Base-by-base conservation (phyloP, 371 early-diverging fungal species). In the Lichtheimia hyalospora region DNA sequence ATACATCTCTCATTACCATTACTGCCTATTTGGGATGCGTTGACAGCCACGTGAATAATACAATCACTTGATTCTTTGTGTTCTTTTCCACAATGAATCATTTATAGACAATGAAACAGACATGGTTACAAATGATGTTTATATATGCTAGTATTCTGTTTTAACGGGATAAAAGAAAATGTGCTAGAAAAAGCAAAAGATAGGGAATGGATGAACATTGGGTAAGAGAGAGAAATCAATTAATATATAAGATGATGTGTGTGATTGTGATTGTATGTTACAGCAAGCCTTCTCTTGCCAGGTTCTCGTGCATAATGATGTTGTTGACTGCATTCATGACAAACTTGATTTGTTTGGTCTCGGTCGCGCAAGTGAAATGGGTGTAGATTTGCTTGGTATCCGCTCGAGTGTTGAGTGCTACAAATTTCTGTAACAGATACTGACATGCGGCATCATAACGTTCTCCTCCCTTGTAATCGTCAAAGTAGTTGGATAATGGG, bases 281-380 rank as follows among this genome's bases (percentile, higher is more conserved):
- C 77, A 96, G 79, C 61, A 96, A 68, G 49, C 97, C 96, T 66
- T 85, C 84, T 62, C 92, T 92, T 50, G 91, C 85, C 58, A 95
- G 77, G 73, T 91, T 93, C 59, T 83, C 80, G 68, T 93, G 92
- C 62, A 95, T 91, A 66, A 97, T 92, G 73, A 96, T 96, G 71
- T 97, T 96, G 67, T 94, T 96, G 54, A 96, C 94, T 10, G 95
- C 93, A 5, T 92, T 89, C 92, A 95, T 93, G 64, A 97, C 97
- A 69, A 93, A 92, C 74, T 91, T 92, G 66, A 97, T 93, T 78
- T 97, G 96, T 43, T 86, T 87, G n/a, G 97, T 97, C 74, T 97
- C 97, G 13, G 97, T 97, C 4, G 97, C 97, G 69, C 96, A 96
- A 12, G 98, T 97, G 68, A 95, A 94, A 78, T 96, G 96, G 49